Percentiles rank a stretch among this genome's conserved stretches.
Conservation (phyloP, 768 basidiomycete species). For the Rubroboletus pulcherrimus region DNA sequence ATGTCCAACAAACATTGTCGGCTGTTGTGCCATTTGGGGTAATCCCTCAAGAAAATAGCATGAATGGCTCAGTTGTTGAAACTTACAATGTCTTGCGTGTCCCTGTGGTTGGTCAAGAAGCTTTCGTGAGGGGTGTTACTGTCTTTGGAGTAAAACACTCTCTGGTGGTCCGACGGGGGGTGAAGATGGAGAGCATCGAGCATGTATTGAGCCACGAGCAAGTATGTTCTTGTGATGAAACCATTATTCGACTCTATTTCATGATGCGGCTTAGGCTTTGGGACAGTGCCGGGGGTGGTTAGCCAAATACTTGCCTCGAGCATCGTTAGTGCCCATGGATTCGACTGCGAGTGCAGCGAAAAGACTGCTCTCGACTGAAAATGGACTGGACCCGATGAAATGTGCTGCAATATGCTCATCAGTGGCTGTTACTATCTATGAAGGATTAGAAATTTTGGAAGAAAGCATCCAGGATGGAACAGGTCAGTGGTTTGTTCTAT, state of each 20-base stretch:
- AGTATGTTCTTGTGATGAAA: slow-evolving; percentile 36
- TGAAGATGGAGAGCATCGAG: slow-evolving; percentile 50
- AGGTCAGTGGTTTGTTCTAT: slow-evolving; percentile 3
- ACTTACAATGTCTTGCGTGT: slow-evolving; percentile 63
- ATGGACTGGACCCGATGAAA: slow-evolving; percentile 39
- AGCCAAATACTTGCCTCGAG: slow-evolving; percentile 47
- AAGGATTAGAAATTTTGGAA: slow-evolving; percentile 56
- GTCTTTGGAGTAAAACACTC: slow-evolving; percentile 64
- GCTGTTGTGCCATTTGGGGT: slow-evolving; percentile 47
- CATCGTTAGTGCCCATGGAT: slow-evolving; percentile 49
- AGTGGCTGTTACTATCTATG: slow-evolving; percentile 55
- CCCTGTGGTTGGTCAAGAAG: slow-evolving; percentile 34
- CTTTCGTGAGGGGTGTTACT: slow-evolving; percentile 58
- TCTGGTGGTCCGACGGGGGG: slow-evolving; percentile 59
- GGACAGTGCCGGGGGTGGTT: slow-evolving; percentile 76
- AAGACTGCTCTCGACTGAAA: slow-evolving; percentile 26
- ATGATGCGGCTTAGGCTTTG: slow-evolving; percentile 49
- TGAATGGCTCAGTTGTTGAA: slow-evolving; percentile 69
- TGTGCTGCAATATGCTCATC: slow-evolving; percentile 76
- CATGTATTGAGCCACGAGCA: slow-evolving; percentile 77
- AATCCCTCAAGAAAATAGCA: slow-evolving; percentile 80
- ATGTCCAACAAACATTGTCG: slow-evolving; percentile 54
- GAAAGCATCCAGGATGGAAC: slow-evolving; percentile 61
- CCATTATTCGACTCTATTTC: neutral
- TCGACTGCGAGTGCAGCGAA: slow-evolving; percentile 75